phyloP scores from a whole-genome alignment of 2,329 filamentous ascomycete species.

The Verticillium isaacii region DNA sequence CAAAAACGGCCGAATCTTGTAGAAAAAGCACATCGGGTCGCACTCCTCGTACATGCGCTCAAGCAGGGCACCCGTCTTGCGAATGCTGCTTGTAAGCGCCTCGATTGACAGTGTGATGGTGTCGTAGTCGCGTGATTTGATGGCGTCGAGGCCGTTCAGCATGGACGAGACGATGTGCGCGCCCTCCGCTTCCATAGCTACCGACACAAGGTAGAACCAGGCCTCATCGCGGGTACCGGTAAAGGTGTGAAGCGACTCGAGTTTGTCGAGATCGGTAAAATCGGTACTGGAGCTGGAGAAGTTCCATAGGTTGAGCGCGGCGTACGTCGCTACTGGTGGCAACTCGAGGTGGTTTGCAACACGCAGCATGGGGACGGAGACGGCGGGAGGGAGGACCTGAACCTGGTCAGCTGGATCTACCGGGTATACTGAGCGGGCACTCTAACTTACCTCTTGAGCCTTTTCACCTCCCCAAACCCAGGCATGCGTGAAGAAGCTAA shows the following conservation, averaged over 20 bases:
- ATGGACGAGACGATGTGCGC: conserved; percentile 72
- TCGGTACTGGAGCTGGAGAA: conserved; percentile 55
- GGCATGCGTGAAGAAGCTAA: conserved; percentile 76
- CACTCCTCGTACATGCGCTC: conserved; percentile 87
- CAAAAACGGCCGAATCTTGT: conserved; percentile 81
- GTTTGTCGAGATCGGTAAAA: conserved; percentile 61
- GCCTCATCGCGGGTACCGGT: conserved; percentile 87
- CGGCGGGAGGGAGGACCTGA: conserved; percentile 64
- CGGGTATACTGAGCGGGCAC: not conserved
- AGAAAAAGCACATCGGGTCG: conserved; percentile 82
- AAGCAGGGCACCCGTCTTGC: conserved; percentile 62
- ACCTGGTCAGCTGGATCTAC: conserved; percentile 11
- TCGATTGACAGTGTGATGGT: conserved; percentile 61
- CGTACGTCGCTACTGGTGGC: conserved; percentile 87
- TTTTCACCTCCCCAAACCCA: conserved; percentile 85
- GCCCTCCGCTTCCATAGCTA: conserved; percentile 82
- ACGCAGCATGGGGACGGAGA: conserved; percentile 72
- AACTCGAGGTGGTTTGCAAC: conserved; percentile 72
- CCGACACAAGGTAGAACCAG: conserved; percentile 90
- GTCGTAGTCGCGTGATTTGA: conserved; percentile 53
- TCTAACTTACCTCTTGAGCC: conserved; percentile 58
- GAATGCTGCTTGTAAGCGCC: conserved; percentile 61
- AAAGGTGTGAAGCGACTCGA: conserved; percentile 73
- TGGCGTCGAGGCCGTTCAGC: conserved; percentile 69
- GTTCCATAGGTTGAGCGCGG: conserved; percentile 86